Evolutionary conservation across 306 rosid species (phyloP).

Genomic region (Mucuna pruriens): DNA sequence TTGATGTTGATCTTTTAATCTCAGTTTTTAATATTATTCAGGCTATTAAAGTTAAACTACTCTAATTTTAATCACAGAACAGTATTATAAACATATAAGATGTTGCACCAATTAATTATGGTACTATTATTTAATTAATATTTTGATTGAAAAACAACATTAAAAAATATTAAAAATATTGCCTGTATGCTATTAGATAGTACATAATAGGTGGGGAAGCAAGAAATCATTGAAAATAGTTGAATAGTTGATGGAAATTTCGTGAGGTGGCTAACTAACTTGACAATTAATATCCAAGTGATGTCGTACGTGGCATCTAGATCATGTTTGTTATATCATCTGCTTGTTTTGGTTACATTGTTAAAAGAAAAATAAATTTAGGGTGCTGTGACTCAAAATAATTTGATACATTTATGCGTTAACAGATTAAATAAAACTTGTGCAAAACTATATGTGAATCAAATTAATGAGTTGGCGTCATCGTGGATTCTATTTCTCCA

Average conservation of each 20-base stretch:
- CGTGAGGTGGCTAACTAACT: background rate
- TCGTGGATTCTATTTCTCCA: background rate
- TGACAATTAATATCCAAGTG: background rate
- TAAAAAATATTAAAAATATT: too few relatives aligned
- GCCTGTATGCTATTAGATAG: too few relatives aligned
- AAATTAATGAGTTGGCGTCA: background rate
- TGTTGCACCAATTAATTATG: too few relatives aligned
- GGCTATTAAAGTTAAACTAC: too few relatives aligned
- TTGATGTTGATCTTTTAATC: too few relatives aligned
- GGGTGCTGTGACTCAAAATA: background rate
- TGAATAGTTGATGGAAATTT: background rate
- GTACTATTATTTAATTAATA: too few relatives aligned
- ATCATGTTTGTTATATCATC: background rate
- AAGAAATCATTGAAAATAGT: background rate
- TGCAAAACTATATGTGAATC: background rate
- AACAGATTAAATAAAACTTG: too few relatives aligned
- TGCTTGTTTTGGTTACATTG: background rate
- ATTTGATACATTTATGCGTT: background rate
- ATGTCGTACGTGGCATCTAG: background rate
- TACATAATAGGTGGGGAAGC: too few relatives aligned
- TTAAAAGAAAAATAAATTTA: too few relatives aligned
- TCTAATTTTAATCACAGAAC: too few relatives aligned
- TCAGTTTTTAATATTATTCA: too few relatives aligned
- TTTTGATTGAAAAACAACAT: background rate
- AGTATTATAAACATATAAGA: too few relatives aligned